A percentile compares a stretch with the other conserved stretches of the same genome.
These are phyloP conservation scores for Leptodermis oblonga DNA, from an alignment of 257 asterid genomes.

Conservation along the genomic window DNA sequence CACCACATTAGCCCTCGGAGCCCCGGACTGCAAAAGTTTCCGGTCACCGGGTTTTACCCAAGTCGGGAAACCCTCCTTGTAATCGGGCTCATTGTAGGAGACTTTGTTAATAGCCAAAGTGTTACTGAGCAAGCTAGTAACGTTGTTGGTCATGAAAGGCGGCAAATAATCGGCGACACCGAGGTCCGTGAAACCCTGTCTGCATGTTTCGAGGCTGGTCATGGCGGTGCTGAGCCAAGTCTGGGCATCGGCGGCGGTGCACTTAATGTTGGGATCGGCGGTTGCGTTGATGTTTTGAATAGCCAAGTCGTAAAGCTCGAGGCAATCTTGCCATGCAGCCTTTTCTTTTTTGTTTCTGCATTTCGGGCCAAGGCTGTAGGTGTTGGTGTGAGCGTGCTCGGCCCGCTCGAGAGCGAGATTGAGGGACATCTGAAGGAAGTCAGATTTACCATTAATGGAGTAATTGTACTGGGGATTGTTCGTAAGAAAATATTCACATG, in stretches of 20 bases:
- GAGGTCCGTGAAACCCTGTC: slow-evolving; percentile 54
- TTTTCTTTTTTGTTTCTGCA: slow-evolving; percentile 49
- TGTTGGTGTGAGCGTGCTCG: slow-evolving; percentile 30
- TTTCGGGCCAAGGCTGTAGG: slow-evolving; percentile 48
- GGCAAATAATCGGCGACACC: slow-evolving; percentile 38
- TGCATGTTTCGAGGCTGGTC: slow-evolving; percentile 18
- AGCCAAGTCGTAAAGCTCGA: slow-evolving; percentile 52
- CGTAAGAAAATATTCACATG: slow-evolving; percentile 58
- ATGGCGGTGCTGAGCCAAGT: slow-evolving; percentile 19
- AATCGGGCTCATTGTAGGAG: slow-evolving; percentile 12
- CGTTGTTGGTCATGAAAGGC: slow-evolving; percentile 57
- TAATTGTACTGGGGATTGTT: slow-evolving; percentile 36
- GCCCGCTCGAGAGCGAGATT: slow-evolving; percentile 63
- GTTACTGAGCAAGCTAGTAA: slow-evolving; percentile 56
- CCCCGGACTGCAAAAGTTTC: slow-evolving; percentile 45
- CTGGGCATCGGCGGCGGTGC: slow-evolving; percentile 27
- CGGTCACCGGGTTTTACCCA: slow-evolving; percentile 69
- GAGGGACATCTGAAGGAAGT: slow-evolving; percentile 51
- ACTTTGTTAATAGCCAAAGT: slow-evolving; percentile 49
- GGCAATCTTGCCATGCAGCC: slow-evolving; percentile 86
- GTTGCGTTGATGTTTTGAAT: slow-evolving; percentile 44
- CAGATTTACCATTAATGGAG: slow-evolving; percentile 45
- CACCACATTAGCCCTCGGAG: slow-evolving; percentile 40
- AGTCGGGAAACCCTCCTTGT: slow-evolving; percentile 45
- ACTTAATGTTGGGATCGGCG: slow-evolving; percentile 36